phyloP scores from a whole-genome alignment of 192 early-diverging fungal genomes.

The Coemansia sp. region DNA sequence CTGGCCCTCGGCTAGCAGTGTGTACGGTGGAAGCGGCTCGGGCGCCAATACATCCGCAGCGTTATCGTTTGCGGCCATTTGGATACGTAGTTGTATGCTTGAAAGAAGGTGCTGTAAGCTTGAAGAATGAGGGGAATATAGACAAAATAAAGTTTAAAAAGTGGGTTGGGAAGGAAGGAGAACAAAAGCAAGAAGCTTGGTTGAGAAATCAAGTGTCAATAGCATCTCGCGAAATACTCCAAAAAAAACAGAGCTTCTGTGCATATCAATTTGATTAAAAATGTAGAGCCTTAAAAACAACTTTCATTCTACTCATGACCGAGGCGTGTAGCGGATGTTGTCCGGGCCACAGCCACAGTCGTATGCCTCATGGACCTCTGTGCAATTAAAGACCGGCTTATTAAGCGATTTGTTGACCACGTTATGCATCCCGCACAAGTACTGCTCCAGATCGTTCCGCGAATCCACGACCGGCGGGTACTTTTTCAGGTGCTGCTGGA shows the following conservation, averaged over 20 bases:
- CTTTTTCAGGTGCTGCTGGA: slow-evolving; percentile 72
- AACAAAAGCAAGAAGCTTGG: not conserved
- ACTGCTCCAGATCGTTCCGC: slow-evolving; percentile 74
- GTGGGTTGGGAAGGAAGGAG: no score
- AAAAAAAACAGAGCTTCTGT: not conserved
- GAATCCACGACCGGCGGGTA: slow-evolving; percentile 81
- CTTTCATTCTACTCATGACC: not conserved
- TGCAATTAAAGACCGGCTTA: slow-evolving; percentile 85
- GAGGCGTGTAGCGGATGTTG: slow-evolving; percentile 43
- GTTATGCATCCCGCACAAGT: slow-evolving; percentile 90
- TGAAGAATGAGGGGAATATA: not conserved
- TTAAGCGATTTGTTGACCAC: slow-evolving; percentile 84
- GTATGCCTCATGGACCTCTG: slow-evolving; percentile 72
- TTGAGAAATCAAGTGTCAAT: not conserved
- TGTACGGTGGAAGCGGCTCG: slow-evolving; percentile 28
- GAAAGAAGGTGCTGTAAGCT: no score
- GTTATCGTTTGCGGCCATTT: not conserved
- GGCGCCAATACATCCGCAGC: not conserved
- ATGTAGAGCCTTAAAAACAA: not conserved
- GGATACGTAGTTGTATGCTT: not conserved
- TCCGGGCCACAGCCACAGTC: slow-evolving; percentile 82
- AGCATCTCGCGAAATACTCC: no score
- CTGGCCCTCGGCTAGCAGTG: slow-evolving; percentile 13
- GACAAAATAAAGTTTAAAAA: not conserved
- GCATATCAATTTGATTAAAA: not conserved